Conservation (phyloP, 768 basidiomycete species). For the Lactarius akahatsu region DNA sequence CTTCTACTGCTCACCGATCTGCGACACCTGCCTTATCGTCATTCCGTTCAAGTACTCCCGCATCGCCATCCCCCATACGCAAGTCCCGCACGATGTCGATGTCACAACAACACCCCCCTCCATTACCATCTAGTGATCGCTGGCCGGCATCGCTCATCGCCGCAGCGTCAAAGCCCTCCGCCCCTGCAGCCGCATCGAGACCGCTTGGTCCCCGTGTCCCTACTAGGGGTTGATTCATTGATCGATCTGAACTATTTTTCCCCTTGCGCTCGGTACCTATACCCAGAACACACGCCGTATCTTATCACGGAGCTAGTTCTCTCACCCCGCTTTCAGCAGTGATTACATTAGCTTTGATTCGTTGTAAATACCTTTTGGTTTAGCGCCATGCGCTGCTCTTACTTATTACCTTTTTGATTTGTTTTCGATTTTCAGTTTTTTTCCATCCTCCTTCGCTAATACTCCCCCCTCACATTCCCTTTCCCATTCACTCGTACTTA, state of each 20-base stretch:
- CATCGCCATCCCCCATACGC: constrained; percentile 24
- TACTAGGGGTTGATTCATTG: constrained; percentile 17
- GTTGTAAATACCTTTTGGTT: constrained; percentile 27
- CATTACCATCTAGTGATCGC: constrained; percentile 21
- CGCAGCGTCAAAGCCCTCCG: constrained; percentile 21
- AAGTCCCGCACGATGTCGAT: constrained; percentile 30
- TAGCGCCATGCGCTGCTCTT: constrained; percentile 25
- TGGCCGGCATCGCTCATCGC: constrained; percentile 22
- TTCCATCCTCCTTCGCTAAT: constrained; percentile 18
- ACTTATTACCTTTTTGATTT: constrained; percentile 30
- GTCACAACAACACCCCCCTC: constrained; percentile 17
- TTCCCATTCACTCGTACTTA: constrained; percentile 21
- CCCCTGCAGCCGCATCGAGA: constrained; percentile 20
- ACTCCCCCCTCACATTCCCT: constrained; percentile 10
- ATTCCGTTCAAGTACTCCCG: constrained; percentile 21
- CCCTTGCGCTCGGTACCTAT: constrained; percentile 27
- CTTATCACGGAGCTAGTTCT: constrained; percentile 30
- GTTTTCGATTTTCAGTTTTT: constrained; percentile 2
- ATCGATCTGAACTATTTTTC: constrained; percentile 24
- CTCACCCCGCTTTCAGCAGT: constrained; percentile 21
- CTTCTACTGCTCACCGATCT: constrained; percentile 22
- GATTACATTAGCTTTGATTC: constrained; percentile 29
- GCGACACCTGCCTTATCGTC: constrained; percentile 22
- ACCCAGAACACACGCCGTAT: constrained; percentile 28
- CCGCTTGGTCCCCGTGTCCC: constrained; percentile 28